These are phyloP conservation scores for Penicillium sp. DNA, from an alignment of 2,329 filamentous ascomycete species.

Conservation along the genomic window DNA sequence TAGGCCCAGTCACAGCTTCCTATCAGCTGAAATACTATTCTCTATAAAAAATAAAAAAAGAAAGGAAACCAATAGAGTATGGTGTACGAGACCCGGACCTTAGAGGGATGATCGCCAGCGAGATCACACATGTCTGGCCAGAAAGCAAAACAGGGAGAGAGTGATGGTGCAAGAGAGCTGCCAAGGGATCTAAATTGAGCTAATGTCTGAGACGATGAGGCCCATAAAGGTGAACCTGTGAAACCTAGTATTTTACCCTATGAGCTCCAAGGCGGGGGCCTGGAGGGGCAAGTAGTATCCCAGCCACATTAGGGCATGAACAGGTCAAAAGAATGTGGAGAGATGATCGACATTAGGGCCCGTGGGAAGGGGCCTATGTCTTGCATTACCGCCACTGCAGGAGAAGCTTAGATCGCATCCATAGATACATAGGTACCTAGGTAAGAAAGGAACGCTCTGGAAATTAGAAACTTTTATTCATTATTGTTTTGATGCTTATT, in stretches of 20 bases:
- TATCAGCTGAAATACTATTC: neutral
- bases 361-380: constrained; percentile 17
- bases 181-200: neutral
- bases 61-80: neutral
- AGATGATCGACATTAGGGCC: constrained; percentile 16
- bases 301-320: constrained; percentile 17
- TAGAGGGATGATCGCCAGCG: neutral
- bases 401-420: constrained; percentile 2
- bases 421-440: neutral
- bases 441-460: neutral
- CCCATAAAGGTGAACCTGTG: neutral
- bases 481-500: neutral
- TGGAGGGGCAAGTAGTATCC: constrained; percentile 14
- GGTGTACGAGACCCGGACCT: neutral
- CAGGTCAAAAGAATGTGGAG: neutral
- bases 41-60: too few species aligned
- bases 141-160: neutral
- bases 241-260: constrained; percentile 1
- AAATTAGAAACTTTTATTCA: neutral
- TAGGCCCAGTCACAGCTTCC: too few species aligned
- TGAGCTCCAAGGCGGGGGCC: neutral
- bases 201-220: constrained; percentile 3
- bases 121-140: neutral
- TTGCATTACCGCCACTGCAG: constrained; percentile 16
- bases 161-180: neutral